Evolutionary conservation across 2,329 filamentous ascomycete species (phyloP), one percentile per base, ranked within the genome.

Genomic region (Colletotrichum tanaceti): DNA sequence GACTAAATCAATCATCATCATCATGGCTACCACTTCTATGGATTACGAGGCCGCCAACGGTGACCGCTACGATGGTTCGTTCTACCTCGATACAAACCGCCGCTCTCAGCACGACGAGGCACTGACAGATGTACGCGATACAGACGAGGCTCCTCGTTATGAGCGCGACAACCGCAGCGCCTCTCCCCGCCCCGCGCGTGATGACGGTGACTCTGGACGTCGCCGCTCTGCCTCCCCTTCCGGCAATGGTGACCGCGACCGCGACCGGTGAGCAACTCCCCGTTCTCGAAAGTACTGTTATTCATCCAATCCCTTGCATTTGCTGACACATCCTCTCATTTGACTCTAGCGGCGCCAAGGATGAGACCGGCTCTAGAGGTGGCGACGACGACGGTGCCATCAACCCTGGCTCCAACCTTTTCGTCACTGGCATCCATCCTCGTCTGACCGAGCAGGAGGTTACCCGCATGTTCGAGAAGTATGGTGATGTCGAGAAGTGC

Each of bases 401-500:
- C 77, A 99, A 99, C 83, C 92, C 94, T 71, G 96, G 96, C 74
- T 98, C 96, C 73, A 99, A 99, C 85, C 91, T 99, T 69, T 99
- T 99, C 80, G 96, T 99, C 73, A 99, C 96, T 72, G 96, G 96
- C 75, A 99, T 99, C 73, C 94, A 98, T 80, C 96, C 96, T 66
- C 92, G 93, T 76, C 88, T 99, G 73, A 90, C 88, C 55, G 96
- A 99, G 81, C 88, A 90, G 18, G 96, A 98, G 78, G 93, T 99
- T 71, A 92, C 92, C 63, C 94, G 94, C 79, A 90, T 99, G 73
- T 99, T 99, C 78, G 94, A 98, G 84, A 99, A 98, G 83, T 98
- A 98, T 77, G 96, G 96, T 74, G 94, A 97, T 79, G 96, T 99
- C 60, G 95, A 98, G 84, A 98, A 97, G 84, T 98, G 95, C 85